Percentiles rank a stretch among this genome's conserved stretches.
phyloP scores from a whole-genome alignment of 345 rosid species.

The Capsella bursapastoris region DNA sequence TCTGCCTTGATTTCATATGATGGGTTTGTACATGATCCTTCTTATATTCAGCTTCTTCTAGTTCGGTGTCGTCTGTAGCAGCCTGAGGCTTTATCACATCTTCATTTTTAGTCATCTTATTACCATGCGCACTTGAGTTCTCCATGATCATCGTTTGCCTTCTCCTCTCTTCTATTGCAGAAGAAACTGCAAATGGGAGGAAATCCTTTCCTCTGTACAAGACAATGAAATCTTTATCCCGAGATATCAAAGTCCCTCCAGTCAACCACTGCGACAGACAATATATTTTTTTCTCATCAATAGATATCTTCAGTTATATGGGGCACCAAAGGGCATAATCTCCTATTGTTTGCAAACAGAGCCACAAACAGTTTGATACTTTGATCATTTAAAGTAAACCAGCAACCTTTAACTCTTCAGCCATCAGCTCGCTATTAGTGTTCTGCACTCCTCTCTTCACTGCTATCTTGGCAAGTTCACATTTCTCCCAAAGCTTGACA shows the following conservation, averaged over 20 bases:
- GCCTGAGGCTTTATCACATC: constrained; percentile 37
- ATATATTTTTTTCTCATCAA: constrained; percentile 35
- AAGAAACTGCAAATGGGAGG: constrained; percentile 84
- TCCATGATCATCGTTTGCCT: constrained; percentile 47
- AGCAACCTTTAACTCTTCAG: constrained; percentile 85
- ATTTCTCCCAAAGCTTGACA: constrained; percentile 94
- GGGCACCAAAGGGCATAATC: constrained; percentile 3
- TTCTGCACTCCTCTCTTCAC: constrained; percentile 90
- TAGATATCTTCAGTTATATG: constrained; percentile 24
- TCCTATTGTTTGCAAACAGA: constrained; percentile 10
- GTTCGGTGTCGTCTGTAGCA: constrained; percentile 28
- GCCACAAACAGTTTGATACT: constrained; percentile 14
- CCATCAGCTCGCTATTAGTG: constrained; percentile 82
- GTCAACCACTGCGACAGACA: constrained; percentile 78
- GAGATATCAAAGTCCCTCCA: constrained; percentile 78
- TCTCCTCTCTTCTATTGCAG: constrained; percentile 80
- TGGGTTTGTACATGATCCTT: constrained; percentile 36
- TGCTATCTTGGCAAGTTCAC: constrained; percentile 93
- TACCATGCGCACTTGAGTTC: constrained; percentile 41
- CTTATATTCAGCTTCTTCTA: constrained; percentile 37
- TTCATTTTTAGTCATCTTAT: constrained; percentile 33
- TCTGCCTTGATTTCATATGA: constrained; percentile 45
- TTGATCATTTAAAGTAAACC: constrained; percentile 10
- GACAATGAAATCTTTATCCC: constrained; percentile 83
- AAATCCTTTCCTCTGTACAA: constrained; percentile 97